Percentiles rank a stretch among this genome's conserved stretches.
Conservation (phyloP, 345 rosid genomes). For the Pugionium dolabratum region DNA sequence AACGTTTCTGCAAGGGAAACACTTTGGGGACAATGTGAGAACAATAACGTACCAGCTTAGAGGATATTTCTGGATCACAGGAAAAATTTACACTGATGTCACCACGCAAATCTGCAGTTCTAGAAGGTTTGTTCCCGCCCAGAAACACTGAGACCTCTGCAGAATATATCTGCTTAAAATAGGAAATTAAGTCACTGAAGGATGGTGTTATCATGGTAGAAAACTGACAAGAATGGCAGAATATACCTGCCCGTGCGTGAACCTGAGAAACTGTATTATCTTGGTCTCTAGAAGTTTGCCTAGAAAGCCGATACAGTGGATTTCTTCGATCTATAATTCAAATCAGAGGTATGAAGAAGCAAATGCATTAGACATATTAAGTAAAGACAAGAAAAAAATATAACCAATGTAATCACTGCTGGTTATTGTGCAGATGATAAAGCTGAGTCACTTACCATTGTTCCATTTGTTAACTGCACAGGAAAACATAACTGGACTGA, state of each 20-base stretch:
- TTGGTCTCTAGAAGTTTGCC: slow-evolving; percentile 87
- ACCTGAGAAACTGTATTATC: slow-evolving; percentile 82
- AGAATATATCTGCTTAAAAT: slow-evolving; percentile 65
- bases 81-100: slow-evolving; percentile 83
- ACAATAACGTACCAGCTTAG: slow-evolving; percentile 58
- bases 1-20: too few species aligned
- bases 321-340: slow-evolving; percentile 72
- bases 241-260: slow-evolving; percentile 85
- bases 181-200: slow-evolving; percentile 26
- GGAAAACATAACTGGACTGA: slow-evolving; percentile 93
- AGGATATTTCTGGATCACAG: slow-evolving; percentile 88
- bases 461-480: slow-evolving; percentile 74
- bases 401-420: slow-evolving; percentile 10
- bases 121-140: slow-evolving; percentile 84
- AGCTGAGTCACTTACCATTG: slow-evolving; percentile 56
- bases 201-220: slow-evolving; percentile 24
- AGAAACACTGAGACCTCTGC: slow-evolving; percentile 82
- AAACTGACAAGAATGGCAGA: slow-evolving; percentile 19
- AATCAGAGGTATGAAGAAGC: slow-evolving; percentile 18
- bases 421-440: slow-evolving; percentile 22
- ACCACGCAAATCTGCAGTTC: slow-evolving; percentile 82
- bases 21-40: background rate
- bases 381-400: slow-evolving; percentile 10
- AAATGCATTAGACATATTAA: background rate
- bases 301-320: slow-evolving; percentile 66